Evolutionary conservation across 148 eudicot genomes (phyloP), one percentile per base, ranked within the genome.

Genomic region (Rhododendron simsii): DNA sequence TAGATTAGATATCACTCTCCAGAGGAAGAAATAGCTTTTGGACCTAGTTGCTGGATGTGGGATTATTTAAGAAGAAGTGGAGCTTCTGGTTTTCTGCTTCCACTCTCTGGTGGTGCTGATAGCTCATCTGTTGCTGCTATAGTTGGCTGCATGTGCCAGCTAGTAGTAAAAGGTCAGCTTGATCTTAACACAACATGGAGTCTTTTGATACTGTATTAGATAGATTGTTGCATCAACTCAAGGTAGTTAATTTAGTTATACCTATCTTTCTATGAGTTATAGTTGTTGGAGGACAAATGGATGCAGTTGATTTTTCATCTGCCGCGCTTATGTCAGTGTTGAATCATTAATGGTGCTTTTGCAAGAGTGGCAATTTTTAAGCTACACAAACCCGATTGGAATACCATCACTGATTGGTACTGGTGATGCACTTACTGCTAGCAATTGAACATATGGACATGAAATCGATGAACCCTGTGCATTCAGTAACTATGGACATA

Each of bases 41-140:
- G 99, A 83, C 99, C 99, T 90, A 98, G 92, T 83, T 95, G 98
- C 85, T 97, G 99, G 98, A 89, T 97, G 75, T 97, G 99, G 99
- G 99, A 97, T 87, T 97, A 97, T 88, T 88, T 97, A 87, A 92
- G 99, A 92, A 93, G 99, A 92, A 97, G 99, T 89, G 99, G 98
- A 87, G 98, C 99, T 87, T 97, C 98, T 85, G 99, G 99, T 67
- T 97, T 97, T 88, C 85, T 97, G 91, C 98, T 97, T 91, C 99
- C 99, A 84, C 96, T 97, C 74, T 97, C 98, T 74, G 98, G 99
- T 88, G 99, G 99, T 59, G 99, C 99, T 85, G 99, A 97, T 93
- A 97, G 99, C 91, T 97, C 99, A 44, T 95, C 98, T 63, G 98
- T 95, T 83, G 99, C 99, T 87, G 99, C 98, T 83, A 94, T 96